Evolutionary conservation across 2,329 filamentous ascomycete genomes (phyloP).

Genomic region (Beauveria pseudobassiana): DNA sequence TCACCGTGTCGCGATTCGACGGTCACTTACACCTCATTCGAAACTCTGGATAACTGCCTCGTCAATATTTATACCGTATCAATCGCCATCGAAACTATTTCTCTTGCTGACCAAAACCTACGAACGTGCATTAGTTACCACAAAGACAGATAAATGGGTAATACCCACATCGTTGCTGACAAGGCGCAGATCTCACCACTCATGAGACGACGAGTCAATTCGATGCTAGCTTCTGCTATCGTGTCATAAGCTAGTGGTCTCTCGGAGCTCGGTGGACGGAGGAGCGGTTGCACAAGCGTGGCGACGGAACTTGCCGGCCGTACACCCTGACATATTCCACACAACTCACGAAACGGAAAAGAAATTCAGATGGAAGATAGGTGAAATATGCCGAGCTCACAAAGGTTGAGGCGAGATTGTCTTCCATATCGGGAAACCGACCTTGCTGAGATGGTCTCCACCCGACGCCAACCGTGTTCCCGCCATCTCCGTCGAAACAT

Average conservation of each 20-base stretch:
- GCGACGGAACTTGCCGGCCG: too few relatives aligned
- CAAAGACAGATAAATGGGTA: too few relatives aligned
- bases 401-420: background rate
- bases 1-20: background rate
- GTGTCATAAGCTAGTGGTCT: background rate
- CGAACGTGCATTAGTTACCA: too few relatives aligned
- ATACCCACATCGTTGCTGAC: background rate
- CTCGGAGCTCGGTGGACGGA: background rate
- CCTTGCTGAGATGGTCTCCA: background rate
- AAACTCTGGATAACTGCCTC: too few relatives aligned
- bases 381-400: background rate
- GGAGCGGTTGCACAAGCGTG: too few relatives aligned
- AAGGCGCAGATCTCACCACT: background rate
- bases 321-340: too few relatives aligned
- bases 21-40: too few relatives aligned
- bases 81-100: too few relatives aligned
- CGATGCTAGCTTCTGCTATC: background rate
- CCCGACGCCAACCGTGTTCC: background rate
- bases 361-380: background rate
- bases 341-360: too few relatives aligned
- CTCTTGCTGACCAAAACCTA: too few relatives aligned
- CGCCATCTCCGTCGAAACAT: background rate
- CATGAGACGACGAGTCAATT: background rate
- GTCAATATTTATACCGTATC: too few relatives aligned
- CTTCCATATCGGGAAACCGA: background rate